Percentiles rank a stretch among this genome's conserved stretches.
phyloP scores from a whole-genome alignment of 2,329 filamentous ascomycete species.

The Rutstroemia sydowiana region DNA sequence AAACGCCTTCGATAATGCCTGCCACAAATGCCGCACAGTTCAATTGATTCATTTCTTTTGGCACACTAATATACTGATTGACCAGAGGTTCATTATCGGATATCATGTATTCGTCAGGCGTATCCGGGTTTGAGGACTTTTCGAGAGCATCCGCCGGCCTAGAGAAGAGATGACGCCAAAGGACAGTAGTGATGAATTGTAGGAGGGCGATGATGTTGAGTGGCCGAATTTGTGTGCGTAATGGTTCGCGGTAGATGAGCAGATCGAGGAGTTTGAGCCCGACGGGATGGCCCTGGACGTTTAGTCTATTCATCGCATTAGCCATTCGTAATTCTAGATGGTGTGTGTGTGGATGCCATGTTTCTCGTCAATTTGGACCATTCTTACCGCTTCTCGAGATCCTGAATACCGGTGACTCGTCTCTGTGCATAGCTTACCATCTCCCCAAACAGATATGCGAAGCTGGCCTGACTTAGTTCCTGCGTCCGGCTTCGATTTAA shows the following conservation, averaged over 20 bases:
- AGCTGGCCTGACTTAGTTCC: conserved; percentile 86
- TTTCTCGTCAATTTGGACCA: too few species aligned
- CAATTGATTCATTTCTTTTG: conserved; percentile 90
- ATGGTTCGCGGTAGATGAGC: conserved; percentile 73
- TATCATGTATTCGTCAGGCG: conserved; percentile 97
- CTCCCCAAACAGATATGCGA: conserved; percentile 92
- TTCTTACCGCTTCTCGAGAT: conserved; percentile 78
- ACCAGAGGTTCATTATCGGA: conserved; percentile 96
- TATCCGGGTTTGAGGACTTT: conserved; percentile 72
- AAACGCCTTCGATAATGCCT: conserved; percentile 90
- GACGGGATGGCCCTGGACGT: conserved; percentile 86
- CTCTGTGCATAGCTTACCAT: conserved; percentile 95
- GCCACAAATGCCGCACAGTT: conserved; percentile 96
- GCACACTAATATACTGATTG: conserved; percentile 87
- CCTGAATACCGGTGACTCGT: conserved; percentile 84
- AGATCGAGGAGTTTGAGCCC: conserved; percentile 93
- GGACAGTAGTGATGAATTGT: conserved; percentile 86
- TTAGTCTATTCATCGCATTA: conserved; percentile 52
- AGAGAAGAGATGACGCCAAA: conserved; percentile 89
- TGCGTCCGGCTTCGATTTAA: conserved; percentile 82
- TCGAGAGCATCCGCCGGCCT: conserved; percentile 89
- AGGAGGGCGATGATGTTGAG: conserved; percentile 85
- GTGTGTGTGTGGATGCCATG: not conserved
- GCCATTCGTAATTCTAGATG: not conserved
- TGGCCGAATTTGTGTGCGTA: conserved; percentile 66